These are phyloP conservation scores for Russula ochroleuca DNA, from an alignment of 768 basidiomycete genomes.

Conservation along the genomic window DNA sequence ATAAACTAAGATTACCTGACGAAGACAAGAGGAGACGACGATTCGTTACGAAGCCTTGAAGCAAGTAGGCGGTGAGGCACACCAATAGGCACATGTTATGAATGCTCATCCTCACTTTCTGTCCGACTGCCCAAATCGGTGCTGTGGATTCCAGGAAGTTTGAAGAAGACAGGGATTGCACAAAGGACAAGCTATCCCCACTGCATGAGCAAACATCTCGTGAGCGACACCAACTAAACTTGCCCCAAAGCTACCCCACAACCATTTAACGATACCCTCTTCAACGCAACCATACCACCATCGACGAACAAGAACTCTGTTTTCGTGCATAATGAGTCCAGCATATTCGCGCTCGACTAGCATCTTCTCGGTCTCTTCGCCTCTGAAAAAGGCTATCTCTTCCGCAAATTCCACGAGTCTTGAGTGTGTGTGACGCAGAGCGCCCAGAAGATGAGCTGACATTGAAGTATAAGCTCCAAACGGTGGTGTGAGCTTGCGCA, in stretches of 20 bases:
- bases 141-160: conserved; percentile 61
- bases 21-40: conserved; percentile 82
- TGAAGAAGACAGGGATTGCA: conserved; percentile 91
- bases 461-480: conserved; percentile 89
- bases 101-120: conserved; percentile 67
- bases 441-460: conserved; percentile 83
- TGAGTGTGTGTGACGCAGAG: conserved; percentile 88
- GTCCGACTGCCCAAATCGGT: conserved; percentile 82
- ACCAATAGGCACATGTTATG: background rate
- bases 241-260: conserved; percentile 95
- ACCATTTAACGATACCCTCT: conserved; percentile 93
- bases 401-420: conserved; percentile 85
- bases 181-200: conserved; percentile 57
- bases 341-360: conserved; percentile 87
- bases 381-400: conserved; percentile 84
- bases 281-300: conserved; percentile 93
- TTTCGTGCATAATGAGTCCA: conserved; percentile 79
- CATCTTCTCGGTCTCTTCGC: conserved; percentile 87
- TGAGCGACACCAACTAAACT: conserved; percentile 31
- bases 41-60: conserved; percentile 92
- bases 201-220: conserved; percentile 4
- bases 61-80: background rate
- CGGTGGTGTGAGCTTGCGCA: conserved; percentile 83
- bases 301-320: conserved; percentile 66
- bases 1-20: conserved; percentile 48